phyloP scores from a whole-genome alignment of 2,329 filamentous ascomycete species.

The Macroventuria anomochaeta region DNA sequence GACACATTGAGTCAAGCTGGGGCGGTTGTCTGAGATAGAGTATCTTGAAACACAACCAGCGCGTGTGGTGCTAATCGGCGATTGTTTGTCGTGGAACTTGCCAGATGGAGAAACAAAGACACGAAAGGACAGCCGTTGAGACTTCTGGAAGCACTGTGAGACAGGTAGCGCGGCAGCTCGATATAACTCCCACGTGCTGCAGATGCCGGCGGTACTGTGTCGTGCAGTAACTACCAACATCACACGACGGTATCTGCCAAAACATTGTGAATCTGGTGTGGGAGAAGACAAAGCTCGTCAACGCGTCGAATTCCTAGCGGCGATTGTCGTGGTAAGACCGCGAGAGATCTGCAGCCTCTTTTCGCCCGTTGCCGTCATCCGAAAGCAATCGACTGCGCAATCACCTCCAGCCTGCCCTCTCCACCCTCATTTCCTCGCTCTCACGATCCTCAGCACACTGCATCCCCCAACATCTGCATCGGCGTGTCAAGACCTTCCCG shows the following conservation, averaged over 20 bases:
- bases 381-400: neutral
- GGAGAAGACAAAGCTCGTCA: neutral
- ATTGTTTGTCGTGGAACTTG: constrained; percentile 7
- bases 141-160: constrained; percentile 10
- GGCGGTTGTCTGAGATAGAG: constrained; percentile 4
- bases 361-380: constrained; percentile 20
- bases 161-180: constrained; percentile 9
- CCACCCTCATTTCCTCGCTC: neutral
- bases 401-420: neutral
- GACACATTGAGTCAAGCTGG: neutral
- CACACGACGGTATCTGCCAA: neutral
- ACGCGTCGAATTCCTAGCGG: constrained; percentile 6
- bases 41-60: constrained; percentile 4
- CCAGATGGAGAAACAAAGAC: constrained; percentile 3
- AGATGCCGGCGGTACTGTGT: neutral
- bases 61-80: constrained; percentile 1
- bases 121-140: constrained; percentile 7
- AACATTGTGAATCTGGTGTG: neutral
- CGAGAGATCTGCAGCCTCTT: constrained; percentile 27
- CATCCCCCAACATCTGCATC: constrained; percentile 3
- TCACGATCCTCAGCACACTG: neutral
- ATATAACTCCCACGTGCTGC: constrained; percentile 1
- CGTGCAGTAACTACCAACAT: neutral
- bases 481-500: constrained; percentile 15
- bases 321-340: constrained; percentile 20